Percentiles rank a stretch among this genome's conserved stretches.
These are phyloP conservation scores for Tetrapisispora phaffii DNA, from an alignment of 805 yeast genomes.

Conservation along the genomic window DNA sequence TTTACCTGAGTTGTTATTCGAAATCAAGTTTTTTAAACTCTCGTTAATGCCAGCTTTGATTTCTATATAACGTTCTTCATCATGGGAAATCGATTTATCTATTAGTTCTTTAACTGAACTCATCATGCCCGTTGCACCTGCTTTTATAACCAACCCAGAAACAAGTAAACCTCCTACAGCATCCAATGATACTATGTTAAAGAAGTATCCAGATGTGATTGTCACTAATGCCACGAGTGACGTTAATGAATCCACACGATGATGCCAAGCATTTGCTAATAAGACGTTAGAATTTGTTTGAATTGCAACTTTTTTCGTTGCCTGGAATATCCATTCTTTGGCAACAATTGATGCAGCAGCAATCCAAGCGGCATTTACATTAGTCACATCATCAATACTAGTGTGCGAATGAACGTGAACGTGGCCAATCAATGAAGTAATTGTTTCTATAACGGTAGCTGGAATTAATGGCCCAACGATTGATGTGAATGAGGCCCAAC, in stretches of 20 bases:
- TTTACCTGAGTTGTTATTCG: slow-evolving; percentile 34
- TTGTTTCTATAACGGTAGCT: slow-evolving; percentile 44
- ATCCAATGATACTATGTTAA: slow-evolving; percentile 76
- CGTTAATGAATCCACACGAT: slow-evolving; percentile 86
- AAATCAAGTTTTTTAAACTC: slow-evolving; percentile 27
- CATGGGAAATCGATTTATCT: slow-evolving; percentile 54
- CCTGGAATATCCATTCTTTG: slow-evolving; percentile 80
- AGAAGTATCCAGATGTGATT: slow-evolving; percentile 72
- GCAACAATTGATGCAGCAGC: slow-evolving; percentile 81
- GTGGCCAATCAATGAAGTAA: slow-evolving; percentile 28
- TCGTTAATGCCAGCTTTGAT: slow-evolving; percentile 34
- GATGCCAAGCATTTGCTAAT: slow-evolving; percentile 98
- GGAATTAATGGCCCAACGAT: slow-evolving; percentile 63
- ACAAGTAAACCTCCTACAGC: slow-evolving; percentile 88
- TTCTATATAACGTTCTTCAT: slow-evolving; percentile 40
- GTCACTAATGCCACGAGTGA: slow-evolving; percentile 84
- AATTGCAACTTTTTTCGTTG: slow-evolving; percentile 72
- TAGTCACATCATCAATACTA: slow-evolving; percentile 36
- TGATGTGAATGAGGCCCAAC: slow-evolving; percentile 69
- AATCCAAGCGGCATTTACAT: slow-evolving; percentile 92
- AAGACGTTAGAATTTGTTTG: slow-evolving; percentile 77
- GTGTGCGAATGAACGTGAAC: slow-evolving; percentile 34
- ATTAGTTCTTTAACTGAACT: slow-evolving; percentile 66
- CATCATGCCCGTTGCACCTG: slow-evolving; percentile 69
- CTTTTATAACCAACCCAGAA: slow-evolving; percentile 68